A percentile compares a stretch with the other conserved stretches of the same genome.
phyloP scores from a whole-genome alignment of 1,284 basidiomycete genomes.

The Quambalaria eucalypti region DNA sequence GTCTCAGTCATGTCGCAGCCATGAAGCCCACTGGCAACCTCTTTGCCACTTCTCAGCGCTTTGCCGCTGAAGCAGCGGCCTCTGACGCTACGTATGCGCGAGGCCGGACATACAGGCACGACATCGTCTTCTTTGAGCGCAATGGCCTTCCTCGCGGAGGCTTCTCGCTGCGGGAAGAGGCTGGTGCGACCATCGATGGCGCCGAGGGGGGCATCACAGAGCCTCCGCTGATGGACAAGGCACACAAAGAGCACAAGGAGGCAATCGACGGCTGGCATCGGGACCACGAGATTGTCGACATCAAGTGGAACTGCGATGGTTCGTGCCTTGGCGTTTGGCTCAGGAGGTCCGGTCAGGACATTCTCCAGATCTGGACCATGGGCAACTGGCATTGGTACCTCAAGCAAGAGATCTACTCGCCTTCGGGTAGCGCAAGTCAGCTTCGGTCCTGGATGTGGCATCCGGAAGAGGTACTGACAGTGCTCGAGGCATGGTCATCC shows the following conservation, averaged over 20 bases:
- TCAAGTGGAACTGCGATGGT: slow-evolving; percentile 83
- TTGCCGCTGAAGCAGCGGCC: slow-evolving; percentile 58
- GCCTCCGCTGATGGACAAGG: background rate
- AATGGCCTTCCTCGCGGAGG: slow-evolving; percentile 89
- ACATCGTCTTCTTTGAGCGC: slow-evolving; percentile 87
- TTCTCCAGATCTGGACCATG: slow-evolving; percentile 81
- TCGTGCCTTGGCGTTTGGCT: slow-evolving; percentile 77
- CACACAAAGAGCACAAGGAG: background rate
- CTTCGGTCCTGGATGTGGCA: slow-evolving; percentile 57
- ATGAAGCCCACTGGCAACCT: slow-evolving; percentile 83
- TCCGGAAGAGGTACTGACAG: slow-evolving; percentile 55
- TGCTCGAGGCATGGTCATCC: background rate
- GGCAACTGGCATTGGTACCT: slow-evolving; percentile 87
- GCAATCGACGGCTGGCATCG: background rate
- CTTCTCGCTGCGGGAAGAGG: slow-evolving; percentile 61
- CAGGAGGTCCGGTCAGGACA: slow-evolving; percentile 24
- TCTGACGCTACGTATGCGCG: slow-evolving; percentile 42
- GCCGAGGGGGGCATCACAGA: slow-evolving; percentile 16
- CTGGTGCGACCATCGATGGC: slow-evolving; percentile 34
- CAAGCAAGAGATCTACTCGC: slow-evolving; percentile 31
- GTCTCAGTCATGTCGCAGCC: slow-evolving; percentile 68
- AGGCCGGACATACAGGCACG: slow-evolving; percentile 56
- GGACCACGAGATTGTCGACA: slow-evolving; percentile 48
- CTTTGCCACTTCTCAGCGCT: slow-evolving; percentile 72
- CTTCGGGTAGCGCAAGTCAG: slow-evolving; percentile 1